Base-by-base conservation (phyloP, 371 early-diverging fungal genomes). In the Mucor velutinosus region DNA sequence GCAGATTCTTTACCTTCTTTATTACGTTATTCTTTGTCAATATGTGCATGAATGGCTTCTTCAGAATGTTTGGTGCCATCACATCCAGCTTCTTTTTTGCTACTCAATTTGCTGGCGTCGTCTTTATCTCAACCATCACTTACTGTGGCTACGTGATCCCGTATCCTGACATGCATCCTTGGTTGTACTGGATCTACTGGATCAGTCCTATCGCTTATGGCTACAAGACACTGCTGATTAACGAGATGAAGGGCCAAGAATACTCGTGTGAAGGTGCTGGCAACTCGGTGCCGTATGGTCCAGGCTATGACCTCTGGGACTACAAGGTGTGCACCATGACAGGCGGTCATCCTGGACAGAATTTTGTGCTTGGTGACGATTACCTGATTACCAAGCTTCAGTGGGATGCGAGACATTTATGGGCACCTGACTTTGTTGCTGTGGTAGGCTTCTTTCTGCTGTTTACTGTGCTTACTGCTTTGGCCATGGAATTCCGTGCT, bases 101-200 rank as follows among this genome's bases (percentile, higher is more conserved):
- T 4, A 77, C 85, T 32, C 80, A 84, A 17, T 55, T 79, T 7
- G 75, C 89, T 8, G 89, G 88, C 55, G 58, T 89, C 37, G 49
- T 83, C 29, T 72, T 93, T 3, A 65, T 90, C 56, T 72, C 87
- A 17, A 67, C 75, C 59, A 80, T 88, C 56, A 65, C 86, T 14
- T 87, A 90, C 62, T 81, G 83, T 63, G 91, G 92, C 12, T 91
- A 89, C 58, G 76, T 86, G 30, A 85, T 89, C 58, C 87, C 89
- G 10, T 82, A 83, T 51, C 56, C 39, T 4, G 64, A 76, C 6
- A 90, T 92, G 90, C 85, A 89, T 62, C 89, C 87, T 41, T 90
- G 89, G 87, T 76, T 92, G 15, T 78, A 74, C 60, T 90, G 90
- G 92, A 82, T 91, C 30, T 87, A 84, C 29, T 91, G 88, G 86